Evolutionary conservation across 2,329 filamentous ascomycete genomes (phyloP), one percentile per base, ranked within the genome.

Genomic region (Epichloe typhina): DNA sequence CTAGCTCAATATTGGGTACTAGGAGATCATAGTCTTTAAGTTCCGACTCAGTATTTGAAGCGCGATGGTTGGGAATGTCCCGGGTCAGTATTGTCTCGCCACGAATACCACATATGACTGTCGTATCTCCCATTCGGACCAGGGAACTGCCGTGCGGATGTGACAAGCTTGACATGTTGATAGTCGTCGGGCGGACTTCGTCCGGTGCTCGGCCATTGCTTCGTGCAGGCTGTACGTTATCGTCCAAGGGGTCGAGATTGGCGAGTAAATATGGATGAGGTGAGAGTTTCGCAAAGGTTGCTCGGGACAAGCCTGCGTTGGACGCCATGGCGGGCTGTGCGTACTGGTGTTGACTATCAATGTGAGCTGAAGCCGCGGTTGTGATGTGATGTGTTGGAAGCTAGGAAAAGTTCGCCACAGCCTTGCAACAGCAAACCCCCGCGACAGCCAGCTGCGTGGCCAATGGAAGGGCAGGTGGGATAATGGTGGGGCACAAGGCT

Each of bases 1-100:
- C 85, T 35, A 98, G 72, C 63, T 96, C 93, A 50, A 98, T 80
- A 63, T 98, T 98, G 2, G 93, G 91, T 2, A 98, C 90, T 2
- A 98, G 71, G 13, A 98, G 71, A 60, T 88, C 82, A 62, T 81
- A 77, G 51, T 81, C 77, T 53, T 70, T 72, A 50, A 81, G 68
- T 64, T 80, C 80, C 49, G 66, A 59, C 55, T 69, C 56, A 54
- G 57, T 54, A 62, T 69, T 61, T 57, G 65, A 59, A 57, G 69
- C 54, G 61, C 83, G 71, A 67, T 75, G 84, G 59, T 80, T 82
- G 46, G 83, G 83, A 53, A 94, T 87, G 63, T 88, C 82, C 47
- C 78, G 76, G 3, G 85, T 83, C 46, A 83, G 75, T 26, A 98
- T 73, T 6, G 95, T 83, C 69, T 98, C 93, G 49, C 77, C 90